Evolutionary conservation across 805 yeast genomes (phyloP), one percentile per base, ranked within the genome.

Genomic region (Kazachstania taianensis): DNA sequence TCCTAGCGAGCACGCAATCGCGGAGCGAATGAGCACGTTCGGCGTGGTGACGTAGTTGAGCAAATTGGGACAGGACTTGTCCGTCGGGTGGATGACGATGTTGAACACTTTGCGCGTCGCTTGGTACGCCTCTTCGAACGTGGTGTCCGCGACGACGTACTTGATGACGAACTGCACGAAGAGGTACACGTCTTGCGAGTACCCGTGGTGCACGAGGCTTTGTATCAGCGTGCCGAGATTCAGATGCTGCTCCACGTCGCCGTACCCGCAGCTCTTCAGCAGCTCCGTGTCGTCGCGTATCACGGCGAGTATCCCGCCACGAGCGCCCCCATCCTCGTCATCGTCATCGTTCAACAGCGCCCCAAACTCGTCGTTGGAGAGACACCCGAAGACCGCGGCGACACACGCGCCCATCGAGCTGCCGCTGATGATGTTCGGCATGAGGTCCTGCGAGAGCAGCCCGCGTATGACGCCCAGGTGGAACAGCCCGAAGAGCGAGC

Each of bases 331-430:
- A n/a, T n/a, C n/a, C n/a, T n/a, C n/a, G n/a, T n/a, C n/a, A 35
- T 56, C 45, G 41, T 59, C 43, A 35, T 59, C 49, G 44, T 66
- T 58, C 14, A 76, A 54, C 9, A 68, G 60, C 4, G 55, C 61
- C 1, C 61, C 59, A 5, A 87, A 60, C 46, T 84, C 92, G 2
- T 70, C 71, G 36, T 78, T 82, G 2, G 74, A 67, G 41, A 81
- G 62, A 9, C 84, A 73, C 50, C 96, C 85, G 1, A 81, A 82
- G 25, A 85, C 63, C 0, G 94, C 76, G 0, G 95, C 97, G 14
- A 87, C 86, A 2, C 87, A 79, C 0, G 97, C 94, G 1, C 98
- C 98, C 41, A 85, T 81, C 0, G 96, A 92, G 39, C 87, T 81
- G 0, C 98, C 98, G 5, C 89, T 82, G 16, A 89, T 75, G 2